Base-by-base conservation (phyloP, 148 eudicot genomes). In the Fallopia convolvulus region DNA sequence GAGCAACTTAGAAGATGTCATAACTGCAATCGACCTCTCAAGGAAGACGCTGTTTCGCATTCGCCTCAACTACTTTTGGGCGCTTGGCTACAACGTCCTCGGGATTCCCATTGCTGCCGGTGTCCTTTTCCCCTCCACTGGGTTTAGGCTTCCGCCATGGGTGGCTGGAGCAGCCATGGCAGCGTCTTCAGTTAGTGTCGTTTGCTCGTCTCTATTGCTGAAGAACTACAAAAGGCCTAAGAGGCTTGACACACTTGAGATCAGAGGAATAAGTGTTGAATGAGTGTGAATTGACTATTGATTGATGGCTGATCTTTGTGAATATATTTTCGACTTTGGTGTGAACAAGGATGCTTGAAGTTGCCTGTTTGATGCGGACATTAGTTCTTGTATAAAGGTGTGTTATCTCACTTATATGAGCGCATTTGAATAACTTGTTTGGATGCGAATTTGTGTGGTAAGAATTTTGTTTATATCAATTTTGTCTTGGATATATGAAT, bases 121-220 rank as follows among this genome's bases (percentile, higher is more conserved):
- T 10, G 82, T 60, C 12, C 86, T 96, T 74, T 96, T 87, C 86
- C 97, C 98, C 11, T 83, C 80, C 7, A 85, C 90, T 8, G 81
- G 93, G 63, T 91, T 93, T 40, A 90, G 97, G 20, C 82, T 96
- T 56, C 99, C 97, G 0, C 99, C 99, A 61, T 96, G 99, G 99
- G 55, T 96, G 49, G 99, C 99, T 0, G 99, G 99, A 72, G 99
- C 93, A 36, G 99, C 99, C 6, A 96, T 96, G 99, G 99, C 99
- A 5, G 99, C 99, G 40, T 96, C 99, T 20, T 96, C 98, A 0
- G 97, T 96, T 3, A 96, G 98, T 58, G 98, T 96, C n/a, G 99
- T 96, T 46, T 90, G 97, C 76, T 88, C 94, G 86, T 96, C 99
- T 14, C 89, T 96, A 18, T 76, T 96, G 88, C 83, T 96, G 83